Evolutionary conservation across 2,329 filamentous ascomycete genomes (phyloP), one percentile per base, ranked within the genome.

Genomic region (Arachnomyces sp.): DNA sequence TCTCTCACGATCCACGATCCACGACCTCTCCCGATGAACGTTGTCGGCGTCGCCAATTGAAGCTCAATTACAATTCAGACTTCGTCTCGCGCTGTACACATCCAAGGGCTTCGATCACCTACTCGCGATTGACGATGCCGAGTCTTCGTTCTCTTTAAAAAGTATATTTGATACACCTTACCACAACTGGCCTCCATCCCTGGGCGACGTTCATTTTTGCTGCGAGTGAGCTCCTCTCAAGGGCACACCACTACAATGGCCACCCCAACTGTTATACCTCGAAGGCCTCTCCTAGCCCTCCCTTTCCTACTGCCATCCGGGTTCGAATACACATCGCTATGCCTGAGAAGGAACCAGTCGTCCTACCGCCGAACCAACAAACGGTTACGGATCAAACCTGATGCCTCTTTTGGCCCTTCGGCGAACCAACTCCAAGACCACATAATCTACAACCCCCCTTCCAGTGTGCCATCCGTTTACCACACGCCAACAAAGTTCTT

Each of bases 361-460:
- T 65, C 68, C 40, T 68, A 71, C 48, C 63, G 70, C 37, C 67
- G 71, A 38, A 66, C 66, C 42, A 72, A 71, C 51, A 66, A 71
- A 50, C 61, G 63, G 17, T 63, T 74, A 38, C 69, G 70, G 32
- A 60, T 72, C 38, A 72, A 68, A 49, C 70, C 71, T n/a, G 70
- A 73, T 55, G 60, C 65, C 9, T 70, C 68, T n/a, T 73, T 73
- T 49, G 60, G 60, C 12, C 48, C 51, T 7, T 58, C 66, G 4
- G 51, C 51, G 14, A 53, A 57, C 37, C 57, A 63, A 44, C 46
- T 52, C 14, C 61, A 64, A 44, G 70, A 76, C 43, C 71, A 75
- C 52, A 77, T 80, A 55, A 70, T 82, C 56, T 77, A 77, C 68
- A 82, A 82, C 50, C 79, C 79, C 28, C 79, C 79, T 1, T 76